These are phyloP conservation scores for Ramularia collo-cygni DNA, from an alignment of 2,329 filamentous ascomycete species.

Conservation along the genomic window DNA sequence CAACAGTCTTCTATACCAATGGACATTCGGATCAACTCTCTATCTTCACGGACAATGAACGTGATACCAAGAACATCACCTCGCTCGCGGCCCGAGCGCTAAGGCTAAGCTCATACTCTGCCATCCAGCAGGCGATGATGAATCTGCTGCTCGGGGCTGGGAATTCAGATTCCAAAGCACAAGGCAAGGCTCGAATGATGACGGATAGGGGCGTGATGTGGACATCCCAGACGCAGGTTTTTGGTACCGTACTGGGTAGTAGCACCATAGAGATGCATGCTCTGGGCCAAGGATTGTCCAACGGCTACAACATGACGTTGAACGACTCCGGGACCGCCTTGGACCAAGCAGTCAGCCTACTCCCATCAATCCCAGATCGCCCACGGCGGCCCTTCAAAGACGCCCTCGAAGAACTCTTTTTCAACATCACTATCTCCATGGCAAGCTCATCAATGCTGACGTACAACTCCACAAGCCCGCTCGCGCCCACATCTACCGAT, in stretches of 20 bases:
- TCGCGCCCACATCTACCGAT: conserved; percentile 4
- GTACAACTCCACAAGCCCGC: conserved; percentile 5
- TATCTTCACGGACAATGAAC: too few relatives aligned
- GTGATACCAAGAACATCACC: too few relatives aligned
- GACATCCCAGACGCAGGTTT: conserved; percentile 1
- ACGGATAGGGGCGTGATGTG: too few relatives aligned
- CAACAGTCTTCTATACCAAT: not conserved
- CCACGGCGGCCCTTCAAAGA: conserved; percentile 1
- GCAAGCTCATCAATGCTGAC: conserved; percentile 10
- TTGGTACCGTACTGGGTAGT: conserved; percentile 1
- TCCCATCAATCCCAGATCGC: not conserved
- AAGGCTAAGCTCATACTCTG: conserved; percentile 1
- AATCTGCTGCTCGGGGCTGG: conserved; percentile 4
- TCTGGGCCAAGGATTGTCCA: not conserved
- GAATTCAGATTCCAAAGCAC: not conserved
- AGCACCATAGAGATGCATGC: conserved; percentile 1
- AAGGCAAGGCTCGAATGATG: not conserved
- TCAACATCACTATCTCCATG: conserved; percentile 16
- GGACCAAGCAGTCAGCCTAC: conserved; percentile 3
- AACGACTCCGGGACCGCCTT: not conserved
- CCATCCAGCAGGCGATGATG: conserved; percentile 3
- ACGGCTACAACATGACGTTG: conserved; percentile 1
- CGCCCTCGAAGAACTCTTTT: conserved; percentile 10
- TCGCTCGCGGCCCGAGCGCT: not conserved
- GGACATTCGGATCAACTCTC: too few relatives aligned